Base-by-base conservation (phyloP, 202 grass and related monocot genomes). In the Schoenoplectus triqueter region DNA sequence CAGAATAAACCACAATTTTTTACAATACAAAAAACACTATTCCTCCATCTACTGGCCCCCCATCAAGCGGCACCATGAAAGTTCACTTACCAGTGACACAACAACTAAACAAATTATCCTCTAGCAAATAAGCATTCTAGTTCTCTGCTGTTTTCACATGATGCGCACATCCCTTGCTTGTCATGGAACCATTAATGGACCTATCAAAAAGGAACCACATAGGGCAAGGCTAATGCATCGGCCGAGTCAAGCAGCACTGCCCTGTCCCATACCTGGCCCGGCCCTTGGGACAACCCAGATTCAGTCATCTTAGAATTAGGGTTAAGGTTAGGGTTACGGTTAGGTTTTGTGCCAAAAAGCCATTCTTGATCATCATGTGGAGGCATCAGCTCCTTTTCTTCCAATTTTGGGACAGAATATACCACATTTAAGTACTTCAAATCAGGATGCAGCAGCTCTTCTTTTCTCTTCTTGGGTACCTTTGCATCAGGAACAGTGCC, bases 161-260 rank as follows among this genome's bases (percentile, higher is more conserved):
- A 15, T 50, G 80, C 20, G 17, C 19, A 19, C 17, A 51, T 50
- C 47, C 31, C 14, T 82, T 63, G 72, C 19, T 47, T 64, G 78
- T 42, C 78, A 67, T 50, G 45, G 10, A 54, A 82, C 45, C 62
- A 50, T 67, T 18, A 44, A 66, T 50, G 56, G 59, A 64, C 56
- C 11, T 45, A 77, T 90, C 80, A 94, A 11, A 88, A 84, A 65
- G 90, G 90, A 88, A 92, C 66, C 62, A 90, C 78, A 51, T 92
- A 94, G 55, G 92, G 92, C 71, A 94, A 73, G 3, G 90, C 90
- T 81, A 92, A 48, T 46, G 86, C 52, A 84, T 81, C 67, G 5
- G 71, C 45, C 7, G 59, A 78, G 61, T 78, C 81, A 17, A 92
- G 72, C 57, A 54, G 66, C 52, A 70, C 84, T 65, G 77, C 90